Percentiles rank a stretch among this genome's conserved stretches.
These are phyloP conservation scores for Eucalyptus microcorys DNA, from an alignment of 345 rosid genomes.

Conservation along the genomic window DNA sequence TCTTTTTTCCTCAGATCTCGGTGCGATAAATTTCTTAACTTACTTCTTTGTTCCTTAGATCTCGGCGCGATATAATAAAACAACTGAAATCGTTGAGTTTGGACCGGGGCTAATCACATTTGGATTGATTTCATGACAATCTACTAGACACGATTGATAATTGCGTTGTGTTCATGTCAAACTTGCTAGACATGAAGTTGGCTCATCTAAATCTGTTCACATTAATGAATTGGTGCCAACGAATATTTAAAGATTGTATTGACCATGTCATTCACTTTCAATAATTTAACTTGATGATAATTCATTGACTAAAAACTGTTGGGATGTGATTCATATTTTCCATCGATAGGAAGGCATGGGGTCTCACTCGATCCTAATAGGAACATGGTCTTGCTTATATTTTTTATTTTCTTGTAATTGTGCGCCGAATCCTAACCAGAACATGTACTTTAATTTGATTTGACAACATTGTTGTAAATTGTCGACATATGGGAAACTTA, in stretches of 20 bases:
- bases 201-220: not conserved
- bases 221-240: not conserved
- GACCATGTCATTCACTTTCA: not conserved
- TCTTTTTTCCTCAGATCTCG: not conserved
- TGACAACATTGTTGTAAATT: not conserved
- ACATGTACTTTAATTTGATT: not conserved
- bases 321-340: no score
- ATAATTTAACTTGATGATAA: not conserved
- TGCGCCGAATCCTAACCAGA: rapidly evolving
- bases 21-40: not conserved
- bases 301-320: not conserved
- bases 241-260: not conserved
- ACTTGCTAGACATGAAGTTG: not conserved
- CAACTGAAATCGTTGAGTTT: not conserved
- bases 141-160: not conserved
- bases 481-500: not conserved
- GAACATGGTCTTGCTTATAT: no score
- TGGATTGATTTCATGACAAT: not conserved
- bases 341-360: no score
- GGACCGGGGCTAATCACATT: not conserved
- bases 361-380: no score
- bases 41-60: not conserved
- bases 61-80: not conserved
- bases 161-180: not conserved
- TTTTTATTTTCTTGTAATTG: no score